Evolutionary conservation across 108 stramenopile genomes (phyloP), one percentile per base, ranked within the genome.

Genomic region (Cyclostephanos invisitatus): DNA sequence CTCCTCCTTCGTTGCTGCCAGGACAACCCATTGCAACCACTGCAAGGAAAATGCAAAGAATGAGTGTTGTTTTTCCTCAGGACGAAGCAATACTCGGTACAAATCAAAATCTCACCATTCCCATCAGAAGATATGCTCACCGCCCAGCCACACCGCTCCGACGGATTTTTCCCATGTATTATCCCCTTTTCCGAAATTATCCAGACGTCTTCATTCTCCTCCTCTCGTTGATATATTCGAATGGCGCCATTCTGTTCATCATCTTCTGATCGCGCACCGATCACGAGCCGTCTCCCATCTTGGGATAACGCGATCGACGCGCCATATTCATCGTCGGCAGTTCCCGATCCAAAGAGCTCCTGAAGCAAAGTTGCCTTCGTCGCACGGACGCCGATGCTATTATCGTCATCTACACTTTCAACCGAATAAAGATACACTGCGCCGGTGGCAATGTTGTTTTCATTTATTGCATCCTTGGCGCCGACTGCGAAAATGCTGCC

Each of bases 181-280:
- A 28, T 24, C 18, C 18, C 66, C 59, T 11, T n/a, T 5, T 62
- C 51, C 64, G 51, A 21, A 29, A 27, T 38, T 67, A 17, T 48
- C 74, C 74, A 57, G 48, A 36, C 63, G 40, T 32, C 44, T 8
- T 25, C 53, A 20, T 48, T 60, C 74, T 47, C 49, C n/a, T 9
- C 56, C 29, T 24, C 12, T 29, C 32, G 29, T 61, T 65, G 7
- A 67, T 61, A 74, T 51, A 74, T 48, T 24, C 74, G 74, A 17
- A 74, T 64, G 15, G 58, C 65, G 28, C 74, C 74, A 9, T 59
- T 17, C 21, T 65, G 74, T 61, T 22, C 18, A 1, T 29, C 22
- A 8, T 40, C 53, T 27, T 74, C 74, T 9, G 74, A 74, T 22
- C 74, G 74, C 6, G 65, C 57, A 40, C 66, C 74, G 42, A 74